Percentiles rank a stretch among this genome's conserved stretches.
phyloP scores from a whole-genome alignment of 2,329 filamentous ascomycete species.

The Trichoderma koningii region DNA sequence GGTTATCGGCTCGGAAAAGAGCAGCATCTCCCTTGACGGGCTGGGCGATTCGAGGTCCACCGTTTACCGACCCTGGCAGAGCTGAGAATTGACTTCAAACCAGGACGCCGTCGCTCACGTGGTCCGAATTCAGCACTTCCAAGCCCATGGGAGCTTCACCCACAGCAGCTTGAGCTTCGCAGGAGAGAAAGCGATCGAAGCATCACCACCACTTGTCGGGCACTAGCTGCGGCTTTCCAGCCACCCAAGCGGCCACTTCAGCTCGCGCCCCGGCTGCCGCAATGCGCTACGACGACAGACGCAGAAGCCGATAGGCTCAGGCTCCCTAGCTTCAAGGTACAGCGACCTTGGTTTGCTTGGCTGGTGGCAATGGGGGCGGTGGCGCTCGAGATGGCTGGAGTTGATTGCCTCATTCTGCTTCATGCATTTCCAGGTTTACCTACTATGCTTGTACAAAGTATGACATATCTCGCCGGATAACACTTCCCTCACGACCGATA shows the following conservation, averaged over 20 bases:
- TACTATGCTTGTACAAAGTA: no score
- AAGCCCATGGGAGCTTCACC: background rate
- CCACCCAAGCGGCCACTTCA: background rate
- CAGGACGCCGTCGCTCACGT: background rate
- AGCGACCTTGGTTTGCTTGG: background rate
- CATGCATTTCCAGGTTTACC: no score
- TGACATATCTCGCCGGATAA: background rate
- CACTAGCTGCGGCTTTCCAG: background rate
- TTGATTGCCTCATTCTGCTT: background rate
- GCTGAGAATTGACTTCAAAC: background rate
- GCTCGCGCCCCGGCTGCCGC: slow-evolving; percentile 6
- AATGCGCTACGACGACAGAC: background rate
- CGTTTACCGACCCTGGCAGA: slow-evolving; percentile 4
- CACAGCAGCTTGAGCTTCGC: background rate
- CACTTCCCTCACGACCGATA: no score
- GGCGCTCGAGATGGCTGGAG: background rate
- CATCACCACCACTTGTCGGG: background rate
- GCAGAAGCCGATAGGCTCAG: background rate
- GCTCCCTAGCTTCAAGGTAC: slow-evolving; percentile 4
- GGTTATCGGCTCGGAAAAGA: background rate
- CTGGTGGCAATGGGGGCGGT: background rate
- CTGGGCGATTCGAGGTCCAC: background rate
- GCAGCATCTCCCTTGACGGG: background rate
- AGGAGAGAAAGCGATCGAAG: background rate
- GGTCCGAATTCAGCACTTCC: background rate